A percentile compares a stretch with the other conserved stretches of the same genome.
phyloP scores from a whole-genome alignment of 129 eudicot species.

The Escallonia herrerae region DNA sequence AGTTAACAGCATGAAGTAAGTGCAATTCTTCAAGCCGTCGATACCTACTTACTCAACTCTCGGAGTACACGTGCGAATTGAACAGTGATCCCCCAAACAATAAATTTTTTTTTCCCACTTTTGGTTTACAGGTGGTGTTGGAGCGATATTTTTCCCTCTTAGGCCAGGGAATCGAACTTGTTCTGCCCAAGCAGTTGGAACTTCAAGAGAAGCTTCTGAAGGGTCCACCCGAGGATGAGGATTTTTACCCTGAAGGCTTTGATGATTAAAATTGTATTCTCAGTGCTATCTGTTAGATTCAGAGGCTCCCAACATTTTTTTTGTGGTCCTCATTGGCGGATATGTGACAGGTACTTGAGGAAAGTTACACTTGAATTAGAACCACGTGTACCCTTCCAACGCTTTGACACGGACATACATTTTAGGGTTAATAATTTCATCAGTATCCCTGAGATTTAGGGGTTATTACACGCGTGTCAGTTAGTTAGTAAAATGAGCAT shows the following conservation, averaged over 20 bases:
- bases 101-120: too few relatives aligned
- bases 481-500: too few relatives aligned
- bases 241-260: constrained; percentile 25
- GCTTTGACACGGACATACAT: too few relatives aligned
- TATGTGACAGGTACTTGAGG: neutral
- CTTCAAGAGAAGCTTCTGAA: constrained; percentile 66
- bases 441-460: too few relatives aligned
- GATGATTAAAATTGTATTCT: neutral
- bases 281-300: neutral
- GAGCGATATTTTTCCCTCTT: constrained; percentile 66
- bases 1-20: too few relatives aligned
- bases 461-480: too few relatives aligned
- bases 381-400: too few relatives aligned
- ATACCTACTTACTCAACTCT: too few relatives aligned
- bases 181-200: constrained; percentile 75
- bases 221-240: constrained; percentile 54
- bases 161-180: constrained; percentile 66
- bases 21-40: too few relatives aligned
- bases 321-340: neutral
- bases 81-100: too few relatives aligned
- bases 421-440: too few relatives aligned
- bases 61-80: too few relatives aligned
- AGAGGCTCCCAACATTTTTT: neutral
- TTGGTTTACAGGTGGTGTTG: constrained; percentile 54
- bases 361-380: neutral